Conservation (phyloP, 2,329 filamentous ascomycete genomes). For the Fusarium tuaranense region DNA sequence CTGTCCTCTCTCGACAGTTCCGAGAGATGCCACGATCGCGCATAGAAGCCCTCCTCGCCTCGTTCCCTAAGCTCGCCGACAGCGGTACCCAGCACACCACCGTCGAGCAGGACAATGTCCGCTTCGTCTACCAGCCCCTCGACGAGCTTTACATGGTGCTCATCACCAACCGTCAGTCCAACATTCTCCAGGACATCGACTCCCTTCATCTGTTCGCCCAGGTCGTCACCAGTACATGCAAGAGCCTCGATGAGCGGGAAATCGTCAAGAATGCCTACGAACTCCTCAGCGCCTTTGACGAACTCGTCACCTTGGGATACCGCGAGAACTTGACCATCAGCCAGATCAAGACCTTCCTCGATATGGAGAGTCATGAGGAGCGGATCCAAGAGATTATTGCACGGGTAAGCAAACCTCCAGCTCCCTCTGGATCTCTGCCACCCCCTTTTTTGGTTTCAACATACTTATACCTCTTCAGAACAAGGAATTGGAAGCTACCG, state of each 20-base stretch:
- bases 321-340: conserved; percentile 94
- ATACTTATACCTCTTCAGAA: conserved; percentile 69
- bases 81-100: conserved; percentile 97
- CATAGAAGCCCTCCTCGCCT: conserved; percentile 95
- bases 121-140: conserved; percentile 98
- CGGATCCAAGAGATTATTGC: conserved; percentile 98
- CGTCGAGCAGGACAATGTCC: conserved; percentile 98
- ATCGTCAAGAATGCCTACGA: conserved; percentile 97
- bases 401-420: conserved; percentile 66
- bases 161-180: conserved; percentile 99
- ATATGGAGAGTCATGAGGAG: conserved; percentile 99
- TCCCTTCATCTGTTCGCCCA: conserved; percentile 98
- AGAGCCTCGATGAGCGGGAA: conserved; percentile 93
- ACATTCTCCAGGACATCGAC: conserved; percentile 99
- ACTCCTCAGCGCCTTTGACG: conserved; percentile 94
- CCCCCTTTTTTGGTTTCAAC: not conserved
- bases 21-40: conserved; percentile 96
- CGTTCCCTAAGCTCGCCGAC: conserved; percentile 97
- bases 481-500: conserved; percentile 97
- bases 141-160: conserved; percentile 99
- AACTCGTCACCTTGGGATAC: conserved; percentile 95
- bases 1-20: conserved; percentile 97
- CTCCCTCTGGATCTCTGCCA: not conserved
- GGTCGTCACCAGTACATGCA: conserved; percentile 96
- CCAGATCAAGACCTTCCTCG: conserved; percentile 99